Evolutionary conservation across 306 rosid species (phyloP), one percentile per base, ranked within the genome.

Genomic region (Vigna angularis): DNA sequence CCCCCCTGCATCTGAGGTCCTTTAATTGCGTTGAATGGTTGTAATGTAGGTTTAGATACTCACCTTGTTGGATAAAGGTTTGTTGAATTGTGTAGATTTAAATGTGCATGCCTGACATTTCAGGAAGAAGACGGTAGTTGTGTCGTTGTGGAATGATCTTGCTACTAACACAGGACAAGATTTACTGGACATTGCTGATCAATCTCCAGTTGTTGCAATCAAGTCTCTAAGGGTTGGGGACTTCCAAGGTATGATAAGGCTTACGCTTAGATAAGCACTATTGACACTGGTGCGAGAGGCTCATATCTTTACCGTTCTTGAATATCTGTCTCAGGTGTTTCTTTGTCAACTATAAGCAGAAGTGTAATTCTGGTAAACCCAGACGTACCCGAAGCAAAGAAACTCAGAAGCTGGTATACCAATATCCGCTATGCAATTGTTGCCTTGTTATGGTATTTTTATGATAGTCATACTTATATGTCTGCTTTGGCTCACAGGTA

Each of bases 91-190:
- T 22, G 38, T 26, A 12, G 4, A 36, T 7, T 53, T 32, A 52
- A 12, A 47, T 20, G 20, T 69, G 7, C 57, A 14, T 61, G 72
- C 52, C 49, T 48, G 45, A 12, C 56, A 38, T 77, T 87, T 76
- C 91, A 95, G 99, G 34, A 93, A 88, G 71, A 95, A 88, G 85
- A 90, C 97, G 14, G 98, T 95, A 49, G 91, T 88, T 30, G 93
- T 95, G 73, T 93, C 99, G 20, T 75, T 95, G 86, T 95, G 99
- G 99, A 86, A 85, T 72, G 99, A 93, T 1, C 99, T 93, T 66
- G 98, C 99, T 51, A 95, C 94, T 59, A 78, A 13, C 77, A 66
- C 85, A 3, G 99, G 99, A 16, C 97, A 95, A 81, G 91, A 91
- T 38, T 81, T 95, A 81, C 79, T 95, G 58, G 94, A 93, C 75